Percentiles rank a stretch among this genome's conserved stretches.
Conservation (phyloP, 2,329 filamentous ascomycete genomes). For the Venturia asperata region DNA sequence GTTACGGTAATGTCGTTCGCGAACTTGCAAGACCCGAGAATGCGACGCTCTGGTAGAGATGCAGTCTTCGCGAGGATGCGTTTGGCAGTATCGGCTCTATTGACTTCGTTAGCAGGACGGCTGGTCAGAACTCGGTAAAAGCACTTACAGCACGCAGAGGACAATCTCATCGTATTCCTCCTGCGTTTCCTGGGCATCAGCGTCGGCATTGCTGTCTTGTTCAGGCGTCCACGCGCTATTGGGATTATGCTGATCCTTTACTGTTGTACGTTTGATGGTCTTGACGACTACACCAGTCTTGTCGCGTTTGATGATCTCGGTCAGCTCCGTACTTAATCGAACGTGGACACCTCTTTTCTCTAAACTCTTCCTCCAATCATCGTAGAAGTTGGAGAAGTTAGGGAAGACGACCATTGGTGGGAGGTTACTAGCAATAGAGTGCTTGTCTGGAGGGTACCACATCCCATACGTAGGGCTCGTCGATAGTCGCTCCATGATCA, state of each 20-base stretch:
- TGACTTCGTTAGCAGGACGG: neutral
- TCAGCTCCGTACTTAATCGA: conserved; percentile 50
- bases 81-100: conserved; percentile 48
- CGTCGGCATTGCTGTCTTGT: conserved; percentile 34
- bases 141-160: conserved; percentile 49
- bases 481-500: conserved; percentile 51
- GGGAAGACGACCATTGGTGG: conserved; percentile 57
- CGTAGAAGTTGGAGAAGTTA: conserved; percentile 55
- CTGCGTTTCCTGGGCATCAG: conserved; percentile 33
- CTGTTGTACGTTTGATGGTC: conserved; percentile 38
- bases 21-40: conserved; percentile 65
- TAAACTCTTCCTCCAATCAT: conserved; percentile 51
- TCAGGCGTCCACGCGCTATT: conserved; percentile 39
- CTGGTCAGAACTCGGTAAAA: neutral
- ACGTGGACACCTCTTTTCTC: conserved; percentile 50
- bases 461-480: conserved; percentile 51
- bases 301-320: conserved; percentile 45
- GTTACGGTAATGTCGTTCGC: conserved; percentile 66
- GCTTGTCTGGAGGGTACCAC: conserved; percentile 49
- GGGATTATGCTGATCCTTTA: conserved; percentile 38
- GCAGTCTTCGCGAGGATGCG: conserved; percentile 52
- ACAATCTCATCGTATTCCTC: conserved; percentile 59
- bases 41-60: conserved; percentile 54
- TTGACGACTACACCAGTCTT: conserved; percentile 46
- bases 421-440: conserved; percentile 43